These are phyloP conservation scores for Solioccasus polychromus DNA, from an alignment of 768 basidiomycete species.

Conservation along the genomic window DNA sequence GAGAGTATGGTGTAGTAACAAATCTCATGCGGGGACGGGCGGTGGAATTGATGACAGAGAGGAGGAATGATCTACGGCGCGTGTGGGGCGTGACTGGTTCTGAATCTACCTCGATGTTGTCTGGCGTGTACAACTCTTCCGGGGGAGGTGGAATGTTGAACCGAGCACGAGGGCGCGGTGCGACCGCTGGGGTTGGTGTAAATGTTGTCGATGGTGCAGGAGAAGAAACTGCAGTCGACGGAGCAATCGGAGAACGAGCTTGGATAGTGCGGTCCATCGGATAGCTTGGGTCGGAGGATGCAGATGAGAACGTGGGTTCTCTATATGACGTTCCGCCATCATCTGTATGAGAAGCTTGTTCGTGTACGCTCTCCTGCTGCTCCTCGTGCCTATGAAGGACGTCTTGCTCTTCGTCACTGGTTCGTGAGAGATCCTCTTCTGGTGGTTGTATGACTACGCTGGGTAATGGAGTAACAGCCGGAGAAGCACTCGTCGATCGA, in stretches of 20 bases:
- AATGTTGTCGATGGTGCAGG: slow-evolving; percentile 54
- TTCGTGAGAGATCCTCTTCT: slow-evolving; percentile 13
- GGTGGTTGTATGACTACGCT: slow-evolving; percentile 23
- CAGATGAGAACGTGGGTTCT: slow-evolving; percentile 75
- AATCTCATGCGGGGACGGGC: slow-evolving; percentile 59
- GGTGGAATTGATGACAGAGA: slow-evolving; percentile 81
- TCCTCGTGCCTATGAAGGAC: slow-evolving; percentile 2
- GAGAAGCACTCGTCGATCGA: slow-evolving; percentile 48
- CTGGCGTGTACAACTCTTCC: slow-evolving; percentile 36
- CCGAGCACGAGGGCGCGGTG: slow-evolving; percentile 57
- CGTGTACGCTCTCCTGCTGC: slow-evolving; percentile 19
- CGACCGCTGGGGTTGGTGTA: slow-evolving; percentile 69
- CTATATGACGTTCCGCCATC: slow-evolving; percentile 28
- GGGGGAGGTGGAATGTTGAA: slow-evolving; percentile 52
- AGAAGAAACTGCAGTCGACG: slow-evolving; percentile 49
- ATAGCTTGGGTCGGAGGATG: slow-evolving; percentile 41
- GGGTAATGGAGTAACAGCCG: slow-evolving; percentile 35
- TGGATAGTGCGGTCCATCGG: slow-evolving; percentile 30
- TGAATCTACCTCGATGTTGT: slow-evolving; percentile 33
- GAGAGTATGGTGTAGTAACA: slow-evolving; percentile 45
- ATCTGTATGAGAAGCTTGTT: slow-evolving; percentile 21
- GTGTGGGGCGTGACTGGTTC: slow-evolving; percentile 66
- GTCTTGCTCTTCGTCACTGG: slow-evolving; percentile 13
- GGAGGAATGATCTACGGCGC: slow-evolving; percentile 76
- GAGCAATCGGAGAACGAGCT: slow-evolving; percentile 34